Conservation (phyloP, 2,329 filamentous ascomycete genomes). For the Triangularia setosa region DNA sequence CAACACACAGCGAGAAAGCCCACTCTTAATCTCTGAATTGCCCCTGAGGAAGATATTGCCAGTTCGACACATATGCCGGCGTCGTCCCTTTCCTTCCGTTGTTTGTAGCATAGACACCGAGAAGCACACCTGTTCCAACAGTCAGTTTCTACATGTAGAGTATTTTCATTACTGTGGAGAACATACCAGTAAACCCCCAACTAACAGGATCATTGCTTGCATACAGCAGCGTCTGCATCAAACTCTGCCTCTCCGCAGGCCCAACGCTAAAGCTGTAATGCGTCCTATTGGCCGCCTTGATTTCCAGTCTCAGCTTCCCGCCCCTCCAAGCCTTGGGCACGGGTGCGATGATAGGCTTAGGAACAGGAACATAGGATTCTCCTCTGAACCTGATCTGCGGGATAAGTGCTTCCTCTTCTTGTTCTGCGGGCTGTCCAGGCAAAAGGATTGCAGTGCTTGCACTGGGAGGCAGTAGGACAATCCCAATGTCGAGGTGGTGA, state of each 20-base stretch:
- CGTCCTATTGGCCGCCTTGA: slow-evolving; percentile 42
- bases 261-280: slow-evolving; percentile 42
- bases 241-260: slow-evolving; percentile 29
- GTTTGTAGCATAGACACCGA: slow-evolving; percentile 51
- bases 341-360: slow-evolving; percentile 34
- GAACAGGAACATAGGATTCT: slow-evolving; percentile 39
- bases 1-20: background rate
- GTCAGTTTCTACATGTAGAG: slow-evolving; percentile 25
- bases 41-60: slow-evolving; percentile 41
- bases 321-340: slow-evolving; percentile 38
- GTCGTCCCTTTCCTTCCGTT: slow-evolving; percentile 44
- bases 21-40: slow-evolving; percentile 33
- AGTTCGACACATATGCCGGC: slow-evolving; percentile 45
- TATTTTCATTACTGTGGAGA: background rate
- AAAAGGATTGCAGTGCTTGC: slow-evolving; percentile 26
- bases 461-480: slow-evolving; percentile 35
- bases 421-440: slow-evolving; percentile 1
- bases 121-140: slow-evolving; percentile 42
- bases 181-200: slow-evolving; percentile 40
- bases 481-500: slow-evolving; percentile 47
- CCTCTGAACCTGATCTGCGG: slow-evolving; percentile 45
- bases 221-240: slow-evolving; percentile 32
- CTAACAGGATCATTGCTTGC: slow-evolving; percentile 36
- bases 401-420: slow-evolving; percentile 22
- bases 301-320: slow-evolving; percentile 36